Evolutionary conservation across 768 basidiomycete species (phyloP).

Genomic region (Pleurotus salmoneostramineus): DNA sequence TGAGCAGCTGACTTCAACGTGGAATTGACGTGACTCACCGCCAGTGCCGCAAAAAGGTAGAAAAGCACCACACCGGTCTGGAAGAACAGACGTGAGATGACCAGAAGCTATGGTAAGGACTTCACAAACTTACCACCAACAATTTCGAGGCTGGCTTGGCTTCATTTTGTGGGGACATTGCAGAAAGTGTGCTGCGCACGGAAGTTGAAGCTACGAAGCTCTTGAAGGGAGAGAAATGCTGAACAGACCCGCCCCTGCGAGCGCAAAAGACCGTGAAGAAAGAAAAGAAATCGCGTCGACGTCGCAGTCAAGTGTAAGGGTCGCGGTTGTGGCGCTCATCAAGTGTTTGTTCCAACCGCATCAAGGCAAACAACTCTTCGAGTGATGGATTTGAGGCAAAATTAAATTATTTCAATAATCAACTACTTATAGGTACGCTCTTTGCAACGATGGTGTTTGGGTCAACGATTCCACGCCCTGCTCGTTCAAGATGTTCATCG

Average conservation of each 20-base stretch:
- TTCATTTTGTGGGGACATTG: slow-evolving; percentile 14
- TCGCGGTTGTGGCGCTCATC: too few relatives aligned
- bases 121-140: slow-evolving; percentile 19
- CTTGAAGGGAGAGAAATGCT: too few relatives aligned
- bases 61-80: slow-evolving; percentile 77
- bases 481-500: slow-evolving; percentile 73
- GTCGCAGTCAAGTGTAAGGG: too few relatives aligned
- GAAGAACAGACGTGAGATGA: slow-evolving; percentile 11
- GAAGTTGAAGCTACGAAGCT: neutral
- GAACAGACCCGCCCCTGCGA: too few relatives aligned
- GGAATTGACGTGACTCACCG: slow-evolving; percentile 47
- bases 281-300: too few relatives aligned
- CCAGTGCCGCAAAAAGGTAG: slow-evolving; percentile 85
- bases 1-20: neutral
- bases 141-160: slow-evolving; percentile 11
- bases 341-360: too few relatives aligned
- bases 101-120: slow-evolving; percentile 17
- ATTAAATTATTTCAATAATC: too few relatives aligned
- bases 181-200: neutral
- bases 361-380: too few relatives aligned
- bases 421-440: neutral
- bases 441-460: neutral
- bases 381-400: too few relatives aligned
- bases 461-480: slow-evolving; percentile 39
- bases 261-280: too few relatives aligned